phyloP scores from a whole-genome alignment of 768 basidiomycete genomes.

The Leccinum boreale region DNA sequence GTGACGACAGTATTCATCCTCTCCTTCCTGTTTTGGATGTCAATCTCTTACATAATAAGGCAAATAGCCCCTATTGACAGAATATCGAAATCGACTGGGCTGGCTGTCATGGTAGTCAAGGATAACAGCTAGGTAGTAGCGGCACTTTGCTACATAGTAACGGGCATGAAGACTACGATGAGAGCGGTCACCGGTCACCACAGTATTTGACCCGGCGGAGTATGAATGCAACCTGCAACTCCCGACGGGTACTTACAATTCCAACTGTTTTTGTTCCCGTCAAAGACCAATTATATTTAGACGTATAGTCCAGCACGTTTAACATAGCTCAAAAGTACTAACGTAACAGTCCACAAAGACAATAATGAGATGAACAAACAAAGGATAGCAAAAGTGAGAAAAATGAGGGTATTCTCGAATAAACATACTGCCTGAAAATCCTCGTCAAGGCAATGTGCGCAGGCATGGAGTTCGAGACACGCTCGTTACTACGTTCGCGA shows the following conservation, averaged over 20 bases:
- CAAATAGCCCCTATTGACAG: neutral
- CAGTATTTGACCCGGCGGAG: too few relatives aligned
- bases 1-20: slow-evolving; percentile 10
- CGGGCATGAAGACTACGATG: too few relatives aligned
- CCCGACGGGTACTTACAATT: neutral
- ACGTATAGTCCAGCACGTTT: slow-evolving; percentile 10
- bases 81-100: neutral
- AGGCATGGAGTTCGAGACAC: slow-evolving; percentile 49
- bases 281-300: slow-evolving; percentile 8
- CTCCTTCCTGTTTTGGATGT: neutral
- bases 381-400: neutral
- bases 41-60: neutral
- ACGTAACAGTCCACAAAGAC: slow-evolving; percentile 12
- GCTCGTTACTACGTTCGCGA: slow-evolving; percentile 63
- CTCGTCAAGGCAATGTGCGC: slow-evolving; percentile 20
- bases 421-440: slow-evolving; percentile 24
- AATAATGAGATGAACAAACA: slow-evolving; percentile 3
- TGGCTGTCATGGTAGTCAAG: too few relatives aligned
- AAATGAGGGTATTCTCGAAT: slow-evolving; percentile 7
- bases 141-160: too few relatives aligned
- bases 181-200: too few relatives aligned
- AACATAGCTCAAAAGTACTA: neutral
- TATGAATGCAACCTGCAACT: neutral
- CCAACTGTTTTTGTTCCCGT: neutral
- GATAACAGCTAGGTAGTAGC: too few relatives aligned